phyloP scores from a whole-genome alignment of 306 rosid genomes.

The Neltuma alba region DNA sequence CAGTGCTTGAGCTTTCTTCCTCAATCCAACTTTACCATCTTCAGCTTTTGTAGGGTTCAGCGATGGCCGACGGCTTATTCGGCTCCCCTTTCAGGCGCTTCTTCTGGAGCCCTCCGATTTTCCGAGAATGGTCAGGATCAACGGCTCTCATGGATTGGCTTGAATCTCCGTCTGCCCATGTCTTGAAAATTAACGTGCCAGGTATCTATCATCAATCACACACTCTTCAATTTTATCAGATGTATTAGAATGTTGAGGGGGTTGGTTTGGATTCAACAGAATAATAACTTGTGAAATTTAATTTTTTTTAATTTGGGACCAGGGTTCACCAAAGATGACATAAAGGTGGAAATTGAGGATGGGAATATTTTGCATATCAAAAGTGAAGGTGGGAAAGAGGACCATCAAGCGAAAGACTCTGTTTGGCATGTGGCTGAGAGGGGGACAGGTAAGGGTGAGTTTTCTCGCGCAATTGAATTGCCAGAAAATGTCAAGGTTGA shows the following conservation, averaged over 20 bases:
- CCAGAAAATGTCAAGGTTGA: slow-evolving; percentile 75
- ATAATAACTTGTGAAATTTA: background rate
- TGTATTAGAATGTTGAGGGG: background rate
- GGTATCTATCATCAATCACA: slow-evolving; percentile 43
- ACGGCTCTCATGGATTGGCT: slow-evolving; percentile 81
- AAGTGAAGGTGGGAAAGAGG: slow-evolving; percentile 64
- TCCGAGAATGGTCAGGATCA: slow-evolving; percentile 59
- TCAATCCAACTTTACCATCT: background rate
- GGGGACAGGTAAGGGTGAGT: slow-evolving; percentile 49
- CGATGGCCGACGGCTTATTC: slow-evolving; percentile 51
- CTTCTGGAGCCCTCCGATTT: slow-evolving; percentile 59
- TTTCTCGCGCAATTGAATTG: slow-evolving; percentile 69
- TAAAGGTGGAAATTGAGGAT: slow-evolving; percentile 69
- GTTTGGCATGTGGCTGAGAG: slow-evolving; percentile 80
- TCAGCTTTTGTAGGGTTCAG: background rate
- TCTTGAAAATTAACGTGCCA: slow-evolving; percentile 75
- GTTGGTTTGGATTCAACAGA: background rate
- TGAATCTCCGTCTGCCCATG: slow-evolving; percentile 69
- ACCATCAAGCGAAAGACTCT: slow-evolving; percentile 41
- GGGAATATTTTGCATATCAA: slow-evolving; percentile 67
- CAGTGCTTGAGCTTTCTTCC: background rate
- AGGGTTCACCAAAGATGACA: slow-evolving; percentile 75
- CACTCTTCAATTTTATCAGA: background rate
- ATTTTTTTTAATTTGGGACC: slow-evolving; percentile 1
- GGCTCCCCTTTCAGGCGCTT: slow-evolving; percentile 59